A percentile compares a stretch with the other conserved stretches of the same genome.
These are phyloP conservation scores for Cornus suecica DNA, from an alignment of 148 eudicot species.

Conservation along the genomic window DNA sequence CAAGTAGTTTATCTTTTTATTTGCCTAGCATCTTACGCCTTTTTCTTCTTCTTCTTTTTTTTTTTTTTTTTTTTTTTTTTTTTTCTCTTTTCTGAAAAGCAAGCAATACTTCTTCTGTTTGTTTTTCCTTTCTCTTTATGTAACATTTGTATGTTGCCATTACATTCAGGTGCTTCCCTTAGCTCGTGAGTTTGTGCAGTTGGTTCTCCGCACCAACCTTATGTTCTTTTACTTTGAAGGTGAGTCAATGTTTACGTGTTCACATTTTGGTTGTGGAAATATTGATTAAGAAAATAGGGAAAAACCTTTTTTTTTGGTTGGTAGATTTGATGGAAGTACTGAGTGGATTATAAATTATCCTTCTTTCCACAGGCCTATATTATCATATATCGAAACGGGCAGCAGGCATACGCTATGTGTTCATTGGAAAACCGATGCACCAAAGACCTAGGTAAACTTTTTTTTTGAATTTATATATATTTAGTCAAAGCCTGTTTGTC, in stretches of 20 bases:
- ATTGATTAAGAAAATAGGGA: not conserved
- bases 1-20: not conserved
- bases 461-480: not conserved
- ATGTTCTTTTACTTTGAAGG: slow-evolving; percentile 99
- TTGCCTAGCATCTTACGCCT: too few species aligned
- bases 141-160: not conserved
- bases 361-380: slow-evolving; percentile 64
- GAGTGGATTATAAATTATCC: not conserved
- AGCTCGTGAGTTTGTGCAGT: slow-evolving; percentile 70
- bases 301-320: too few species aligned
- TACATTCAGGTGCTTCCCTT: slow-evolving; percentile 70
- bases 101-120: too few species aligned
- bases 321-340: not conserved
- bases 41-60: too few species aligned
- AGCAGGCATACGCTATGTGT: slow-evolving; percentile 91
- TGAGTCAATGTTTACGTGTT: slow-evolving; percentile 16
- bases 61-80: too few species aligned
- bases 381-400: slow-evolving; percentile 94
- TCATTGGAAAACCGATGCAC: slow-evolving; percentile 84
- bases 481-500: not conserved
- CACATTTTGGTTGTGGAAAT: not conserved
- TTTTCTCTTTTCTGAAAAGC: too few species aligned
- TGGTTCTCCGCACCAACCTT: slow-evolving; percentile 83
- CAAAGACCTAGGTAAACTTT: slow-evolving; percentile 82
- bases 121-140: too few species aligned